A percentile compares a stretch with the other conserved stretches of the same genome.
Conservation (phyloP, 306 rosid genomes). For the Styphnolobium japonicum region DNA sequence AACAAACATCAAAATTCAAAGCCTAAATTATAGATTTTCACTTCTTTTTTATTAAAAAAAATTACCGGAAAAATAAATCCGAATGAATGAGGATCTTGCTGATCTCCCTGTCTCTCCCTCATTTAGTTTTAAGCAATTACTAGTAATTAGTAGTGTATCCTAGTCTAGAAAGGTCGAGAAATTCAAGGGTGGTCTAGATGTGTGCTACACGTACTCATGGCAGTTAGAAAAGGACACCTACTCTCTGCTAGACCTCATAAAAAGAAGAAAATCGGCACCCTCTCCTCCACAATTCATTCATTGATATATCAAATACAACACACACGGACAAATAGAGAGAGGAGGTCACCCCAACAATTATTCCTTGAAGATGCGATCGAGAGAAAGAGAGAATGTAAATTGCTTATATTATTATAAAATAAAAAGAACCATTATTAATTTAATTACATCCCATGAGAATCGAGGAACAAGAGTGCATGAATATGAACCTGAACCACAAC, state of each 20-base stretch:
- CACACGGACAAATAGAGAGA: background rate
- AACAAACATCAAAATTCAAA: too few relatives aligned
- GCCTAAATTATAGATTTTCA: too few relatives aligned
- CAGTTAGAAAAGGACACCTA: slow-evolving; percentile 39
- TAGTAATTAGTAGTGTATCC: background rate
- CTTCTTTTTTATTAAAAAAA: too few relatives aligned
- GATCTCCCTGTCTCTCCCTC: background rate
- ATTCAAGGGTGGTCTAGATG: slow-evolving; percentile 26
- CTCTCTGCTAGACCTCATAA: slow-evolving; percentile 33
- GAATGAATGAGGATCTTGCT: too few relatives aligned
- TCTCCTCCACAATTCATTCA: background rate
- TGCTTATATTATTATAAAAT: background rate
- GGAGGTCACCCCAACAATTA: slow-evolving; percentile 2
- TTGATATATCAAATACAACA: background rate
- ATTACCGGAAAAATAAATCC: too few relatives aligned
- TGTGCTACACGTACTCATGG: slow-evolving; percentile 28
- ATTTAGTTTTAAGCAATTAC: background rate
- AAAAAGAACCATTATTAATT: background rate
- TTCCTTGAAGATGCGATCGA: slow-evolving; percentile 1
- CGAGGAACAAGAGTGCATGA: background rate
- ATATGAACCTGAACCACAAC: background rate
- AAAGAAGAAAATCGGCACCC: slow-evolving; percentile 11
- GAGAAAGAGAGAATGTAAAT: background rate
- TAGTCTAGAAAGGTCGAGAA: slow-evolving; percentile 7
- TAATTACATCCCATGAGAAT: background rate